A percentile compares a stretch with the other conserved stretches of the same genome.
These are phyloP conservation scores for Ceratobasidium papillatum DNA, from an alignment of 1,284 basidiomycete genomes.

Conservation along the genomic window DNA sequence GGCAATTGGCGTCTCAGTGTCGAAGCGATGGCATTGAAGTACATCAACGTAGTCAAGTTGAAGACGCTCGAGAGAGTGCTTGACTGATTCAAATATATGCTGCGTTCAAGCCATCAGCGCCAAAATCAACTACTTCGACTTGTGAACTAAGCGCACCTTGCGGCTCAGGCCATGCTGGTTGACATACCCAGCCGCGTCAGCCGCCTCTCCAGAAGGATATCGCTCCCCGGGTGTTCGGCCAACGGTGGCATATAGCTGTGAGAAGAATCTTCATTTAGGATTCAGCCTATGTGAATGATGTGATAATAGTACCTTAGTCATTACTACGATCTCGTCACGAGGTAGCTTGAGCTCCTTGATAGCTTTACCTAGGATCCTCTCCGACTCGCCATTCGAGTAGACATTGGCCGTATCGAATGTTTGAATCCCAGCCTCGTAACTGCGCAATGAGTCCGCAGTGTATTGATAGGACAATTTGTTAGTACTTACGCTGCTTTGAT, in stretches of 20 bases:
- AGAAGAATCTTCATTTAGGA: background rate
- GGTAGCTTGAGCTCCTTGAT: conserved; percentile 45
- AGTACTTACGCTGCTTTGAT: conserved; percentile 50
- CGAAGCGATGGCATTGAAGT: conserved; percentile 45
- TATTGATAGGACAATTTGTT: background rate
- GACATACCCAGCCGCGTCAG: conserved; percentile 48
- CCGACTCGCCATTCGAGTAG: conserved; percentile 42
- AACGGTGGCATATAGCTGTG: conserved; percentile 46
- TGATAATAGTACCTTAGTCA: conserved; percentile 46
- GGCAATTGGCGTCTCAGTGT: conserved; percentile 48
- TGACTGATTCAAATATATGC: conserved; percentile 47
- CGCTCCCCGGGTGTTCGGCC: conserved; percentile 3
- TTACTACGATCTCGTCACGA: conserved; percentile 44
- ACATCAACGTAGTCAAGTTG: conserved; percentile 46
- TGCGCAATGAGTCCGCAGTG: conserved; percentile 17
- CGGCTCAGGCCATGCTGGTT: conserved; percentile 53
- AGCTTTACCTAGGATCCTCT: conserved; percentile 47
- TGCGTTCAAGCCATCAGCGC: conserved; percentile 43
- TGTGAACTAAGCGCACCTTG: conserved; percentile 46
- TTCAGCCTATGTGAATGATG: conserved; percentile 13
- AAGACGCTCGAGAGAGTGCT: conserved; percentile 26
- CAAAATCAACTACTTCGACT: background rate
- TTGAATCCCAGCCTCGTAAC: conserved; percentile 58
- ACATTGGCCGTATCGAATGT: conserved; percentile 63
- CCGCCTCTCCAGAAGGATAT: background rate